A percentile compares a stretch with the other conserved stretches of the same genome.
Conservation (phyloP, 345 rosid genomes). For the Rhodamnia argentea region DNA sequence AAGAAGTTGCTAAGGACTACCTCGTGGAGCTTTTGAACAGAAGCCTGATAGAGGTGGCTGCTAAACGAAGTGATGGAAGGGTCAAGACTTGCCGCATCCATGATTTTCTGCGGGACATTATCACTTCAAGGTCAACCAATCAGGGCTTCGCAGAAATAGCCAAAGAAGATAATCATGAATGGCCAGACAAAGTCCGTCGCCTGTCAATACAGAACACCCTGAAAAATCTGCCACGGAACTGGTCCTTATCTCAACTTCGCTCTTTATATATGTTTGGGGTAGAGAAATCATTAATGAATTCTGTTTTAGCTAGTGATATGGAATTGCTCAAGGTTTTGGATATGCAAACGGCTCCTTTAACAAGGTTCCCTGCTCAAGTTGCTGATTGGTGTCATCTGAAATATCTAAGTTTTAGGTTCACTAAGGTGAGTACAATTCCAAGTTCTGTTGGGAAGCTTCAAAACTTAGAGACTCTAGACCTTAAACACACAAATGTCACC, state of each 20-base stretch:
- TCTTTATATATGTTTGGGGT: constrained; percentile 29
- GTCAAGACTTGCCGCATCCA: constrained; percentile 28
- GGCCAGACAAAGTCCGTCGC: constrained; percentile 33
- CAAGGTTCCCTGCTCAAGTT: constrained; percentile 20
- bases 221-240: constrained; percentile 2
- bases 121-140: constrained; percentile 21
- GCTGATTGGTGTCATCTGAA: constrained; percentile 14
- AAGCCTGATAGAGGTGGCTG: constrained; percentile 25
- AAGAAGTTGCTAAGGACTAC: constrained; percentile 37
- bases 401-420: constrained; percentile 26
- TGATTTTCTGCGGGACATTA: constrained; percentile 22
- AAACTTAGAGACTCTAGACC: constrained; percentile 35
- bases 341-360: constrained; percentile 17
- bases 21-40: constrained; percentile 25
- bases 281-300: not conserved
- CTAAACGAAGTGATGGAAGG: constrained; percentile 15
- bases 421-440: constrained; percentile 23
- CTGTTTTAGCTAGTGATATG: not conserved
- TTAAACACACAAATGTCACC: constrained; percentile 27
- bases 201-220: constrained; percentile 16
- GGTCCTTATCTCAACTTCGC: constrained; percentile 14
- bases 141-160: constrained; percentile 26
- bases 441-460: constrained; percentile 27
- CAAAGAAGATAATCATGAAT: not conserved
- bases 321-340: constrained; percentile 29